Percentiles rank a stretch among this genome's conserved stretches.
Conservation (phyloP, 805 yeast species). For the Pichia thaimueangensis region DNA sequence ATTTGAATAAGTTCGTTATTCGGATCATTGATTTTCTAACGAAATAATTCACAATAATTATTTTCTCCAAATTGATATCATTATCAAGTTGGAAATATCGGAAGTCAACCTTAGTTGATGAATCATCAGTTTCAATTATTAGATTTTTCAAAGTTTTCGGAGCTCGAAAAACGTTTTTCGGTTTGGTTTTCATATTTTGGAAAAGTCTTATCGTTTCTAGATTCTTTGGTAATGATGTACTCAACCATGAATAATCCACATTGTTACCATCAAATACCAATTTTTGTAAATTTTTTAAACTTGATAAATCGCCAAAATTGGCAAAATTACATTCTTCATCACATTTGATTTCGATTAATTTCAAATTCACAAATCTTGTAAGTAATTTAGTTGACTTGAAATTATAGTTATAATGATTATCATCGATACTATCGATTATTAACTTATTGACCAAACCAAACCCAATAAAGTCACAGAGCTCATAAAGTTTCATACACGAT, state of each 20-base stretch:
- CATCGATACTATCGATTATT: constrained; percentile 1
- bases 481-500: neutral
- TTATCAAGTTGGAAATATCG: neutral
- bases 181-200: neutral
- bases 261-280: neutral
- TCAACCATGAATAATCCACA: constrained; percentile 1
- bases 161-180: neutral
- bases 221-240: neutral
- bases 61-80: neutral
- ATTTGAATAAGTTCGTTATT: neutral
- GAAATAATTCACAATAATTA: neutral
- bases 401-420: neutral
- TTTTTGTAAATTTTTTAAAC: neutral
- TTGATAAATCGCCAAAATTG: constrained; percentile 1
- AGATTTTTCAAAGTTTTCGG: neutral
- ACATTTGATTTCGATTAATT: neutral
- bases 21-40: neutral
- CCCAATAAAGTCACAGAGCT: neutral
- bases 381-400: neutral
- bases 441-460: neutral
- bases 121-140: constrained; percentile 3
- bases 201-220: constrained; percentile 1
- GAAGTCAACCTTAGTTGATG: neutral
- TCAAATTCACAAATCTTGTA: neutral
- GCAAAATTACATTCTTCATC: neutral